Base-by-base conservation (phyloP, 1,284 basidiomycete genomes). In the Malassezia slooffiae region DNA sequence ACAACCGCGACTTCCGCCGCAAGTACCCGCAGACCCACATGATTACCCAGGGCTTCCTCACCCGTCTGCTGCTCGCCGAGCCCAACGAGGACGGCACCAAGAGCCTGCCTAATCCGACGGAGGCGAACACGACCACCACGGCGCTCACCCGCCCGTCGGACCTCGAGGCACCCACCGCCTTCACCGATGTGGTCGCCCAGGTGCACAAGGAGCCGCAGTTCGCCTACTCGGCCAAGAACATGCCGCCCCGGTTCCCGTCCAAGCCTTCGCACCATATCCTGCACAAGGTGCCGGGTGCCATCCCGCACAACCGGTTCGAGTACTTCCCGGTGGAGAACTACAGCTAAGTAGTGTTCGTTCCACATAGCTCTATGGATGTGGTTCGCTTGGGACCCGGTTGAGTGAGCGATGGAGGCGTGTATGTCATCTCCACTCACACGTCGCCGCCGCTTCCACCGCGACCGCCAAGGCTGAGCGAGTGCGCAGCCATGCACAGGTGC, bases 1-100 rank as follows among this genome's bases (percentile, higher is more conserved):
- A 81, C 80, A 86, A 89, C 72, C 85, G 89, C 51, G 89, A 95
- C 73, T 83, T 89, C 61, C 81, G 90, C 49, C 80, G 89, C 48
- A 80, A 80, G 43, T 93, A 89, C 72, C 88, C 89, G 23, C 82
- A 82, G 62, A 80, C 88, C 35, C 58, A 65, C 27, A 62, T 67
- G 54, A 57, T 69, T 41, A 69, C 62, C 19, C 66, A 69, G 47
- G 49, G 58, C 45, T 50, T 60, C 43, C 54, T 69, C 29, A 83
- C 88, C 6, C 75, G 78, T 19, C 74, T 95, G 50, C 77, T 95
- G 31, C 79, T 93, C 50, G 80, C 89, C 41, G 81, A 84, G 39
- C 82, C 85, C 11, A 75, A 75, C 53, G 73, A 75, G 37, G 62
- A 67, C 33, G 66, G 64, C 21, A 67, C 60, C 5, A 62, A 61